These are phyloP conservation scores for Houttuynia cordata DNA, from an alignment of 164 flowering plant genomes.

Conservation along the genomic window DNA sequence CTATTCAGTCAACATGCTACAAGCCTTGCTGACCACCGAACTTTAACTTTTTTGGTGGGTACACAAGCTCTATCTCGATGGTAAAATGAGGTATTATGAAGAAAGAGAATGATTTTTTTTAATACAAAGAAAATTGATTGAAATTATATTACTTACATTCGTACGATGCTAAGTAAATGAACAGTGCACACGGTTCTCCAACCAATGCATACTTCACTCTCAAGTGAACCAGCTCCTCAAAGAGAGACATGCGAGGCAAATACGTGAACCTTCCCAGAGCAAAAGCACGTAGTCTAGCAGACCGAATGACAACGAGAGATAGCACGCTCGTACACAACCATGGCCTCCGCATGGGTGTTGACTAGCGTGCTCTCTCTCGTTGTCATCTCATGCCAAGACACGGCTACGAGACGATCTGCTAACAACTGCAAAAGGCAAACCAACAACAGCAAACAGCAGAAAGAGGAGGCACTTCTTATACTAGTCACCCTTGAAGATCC, in stretches of 20 bases:
- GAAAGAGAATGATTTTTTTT: too few relatives aligned
- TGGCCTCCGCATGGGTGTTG: background rate
- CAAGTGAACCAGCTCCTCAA: background rate
- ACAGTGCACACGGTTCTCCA: background rate
- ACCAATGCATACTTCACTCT: background rate
- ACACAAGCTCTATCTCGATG: too few relatives aligned
- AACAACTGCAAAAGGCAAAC: background rate
- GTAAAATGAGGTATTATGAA: too few relatives aligned
- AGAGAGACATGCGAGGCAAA: background rate
- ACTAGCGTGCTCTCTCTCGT: slow-evolving; percentile 4
- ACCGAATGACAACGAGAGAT: slow-evolving; percentile 2
- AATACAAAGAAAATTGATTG: too few relatives aligned
- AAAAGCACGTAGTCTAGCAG: background rate
- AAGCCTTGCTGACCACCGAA: too few relatives aligned
- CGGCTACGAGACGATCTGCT: background rate
- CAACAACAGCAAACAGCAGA: background rate
- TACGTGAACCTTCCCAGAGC: background rate
- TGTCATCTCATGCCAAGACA: slow-evolving; percentile 1
- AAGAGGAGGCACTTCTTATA: too few relatives aligned
- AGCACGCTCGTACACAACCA: background rate
- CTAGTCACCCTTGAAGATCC: too few relatives aligned
- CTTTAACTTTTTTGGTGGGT: too few relatives aligned
- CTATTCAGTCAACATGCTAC: too few relatives aligned
- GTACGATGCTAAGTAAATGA: background rate
- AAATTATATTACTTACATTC: too few relatives aligned